These are phyloP conservation scores for Monilinia fructigena DNA, from an alignment of 2,329 filamentous ascomycete species.

Conservation along the genomic window DNA sequence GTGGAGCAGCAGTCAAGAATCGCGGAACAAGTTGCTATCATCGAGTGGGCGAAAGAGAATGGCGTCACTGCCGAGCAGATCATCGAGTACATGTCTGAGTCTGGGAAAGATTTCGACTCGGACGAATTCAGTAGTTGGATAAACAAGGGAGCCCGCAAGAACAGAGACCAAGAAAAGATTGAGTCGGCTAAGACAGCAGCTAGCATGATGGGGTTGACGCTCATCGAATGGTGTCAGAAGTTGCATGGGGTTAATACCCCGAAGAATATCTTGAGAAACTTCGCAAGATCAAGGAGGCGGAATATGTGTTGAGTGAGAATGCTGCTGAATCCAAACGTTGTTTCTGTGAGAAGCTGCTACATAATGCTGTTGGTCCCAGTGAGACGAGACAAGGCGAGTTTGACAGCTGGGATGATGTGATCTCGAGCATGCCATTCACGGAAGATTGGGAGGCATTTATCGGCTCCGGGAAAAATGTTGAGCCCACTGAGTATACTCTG, in stretches of 20 bases:
- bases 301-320: background rate
- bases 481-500: background rate
- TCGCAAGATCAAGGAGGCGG: background rate
- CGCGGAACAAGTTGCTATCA: background rate
- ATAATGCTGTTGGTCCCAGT: background rate
- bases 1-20: background rate
- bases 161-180: background rate
- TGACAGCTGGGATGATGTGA: background rate
- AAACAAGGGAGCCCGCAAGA: background rate
- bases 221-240: background rate
- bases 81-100: background rate
- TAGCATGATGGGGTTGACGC: background rate
- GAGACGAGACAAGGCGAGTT: background rate
- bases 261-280: background rate
- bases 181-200: background rate
- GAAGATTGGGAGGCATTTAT: background rate
- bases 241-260: background rate
- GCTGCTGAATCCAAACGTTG: background rate
- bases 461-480: background rate
- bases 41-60: background rate
- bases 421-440: background rate
- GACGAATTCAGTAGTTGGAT: background rate
- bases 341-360: fast-evolving
- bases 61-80: background rate
- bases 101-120: background rate